Conservation (phyloP, 805 yeast genomes). For the Danielozyma ontarioensis region DNA sequence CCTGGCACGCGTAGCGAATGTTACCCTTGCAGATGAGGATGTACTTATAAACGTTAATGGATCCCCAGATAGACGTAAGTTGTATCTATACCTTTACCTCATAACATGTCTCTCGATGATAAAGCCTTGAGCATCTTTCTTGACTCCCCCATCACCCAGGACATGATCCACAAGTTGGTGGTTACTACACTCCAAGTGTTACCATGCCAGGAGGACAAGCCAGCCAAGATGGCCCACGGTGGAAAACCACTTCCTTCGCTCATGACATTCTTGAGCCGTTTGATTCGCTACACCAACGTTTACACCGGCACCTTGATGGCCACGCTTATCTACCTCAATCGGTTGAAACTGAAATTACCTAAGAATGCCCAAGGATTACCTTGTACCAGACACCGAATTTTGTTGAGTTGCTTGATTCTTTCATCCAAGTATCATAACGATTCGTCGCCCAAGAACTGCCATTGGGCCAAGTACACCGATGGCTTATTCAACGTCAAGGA, state of each 20-base stretch:
- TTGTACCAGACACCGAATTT: conserved; percentile 74
- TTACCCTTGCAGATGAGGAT: not conserved
- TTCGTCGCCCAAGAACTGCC: conserved; percentile 69
- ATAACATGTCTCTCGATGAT: conserved; percentile 22
- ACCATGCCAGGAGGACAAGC: conserved; percentile 48
- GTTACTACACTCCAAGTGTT: conserved; percentile 61
- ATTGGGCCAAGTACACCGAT: conserved; percentile 78
- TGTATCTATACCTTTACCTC: not conserved
- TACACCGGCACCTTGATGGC: conserved; percentile 75
- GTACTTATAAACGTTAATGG: too few relatives aligned
- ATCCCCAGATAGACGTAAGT: too few relatives aligned
- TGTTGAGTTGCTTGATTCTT: conserved; percentile 67
- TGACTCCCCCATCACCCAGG: conserved; percentile 66
- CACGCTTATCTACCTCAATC: conserved; percentile 62
- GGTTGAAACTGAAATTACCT: conserved; percentile 58
- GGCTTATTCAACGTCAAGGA: conserved; percentile 65
- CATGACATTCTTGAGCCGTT: conserved; percentile 65
- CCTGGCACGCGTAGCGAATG: not conserved
- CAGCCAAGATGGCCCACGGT: conserved; percentile 17
- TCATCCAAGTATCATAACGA: conserved; percentile 75
- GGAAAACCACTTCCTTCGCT: conserved; percentile 56
- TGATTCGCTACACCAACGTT: conserved; percentile 74
- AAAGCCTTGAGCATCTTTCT: conserved; percentile 57
- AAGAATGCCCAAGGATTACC: conserved; percentile 71
- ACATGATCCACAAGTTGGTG: conserved; percentile 67